phyloP scores from a whole-genome alignment of 768 basidiomycete genomes.

The Termitomyces eurrhizus region DNA sequence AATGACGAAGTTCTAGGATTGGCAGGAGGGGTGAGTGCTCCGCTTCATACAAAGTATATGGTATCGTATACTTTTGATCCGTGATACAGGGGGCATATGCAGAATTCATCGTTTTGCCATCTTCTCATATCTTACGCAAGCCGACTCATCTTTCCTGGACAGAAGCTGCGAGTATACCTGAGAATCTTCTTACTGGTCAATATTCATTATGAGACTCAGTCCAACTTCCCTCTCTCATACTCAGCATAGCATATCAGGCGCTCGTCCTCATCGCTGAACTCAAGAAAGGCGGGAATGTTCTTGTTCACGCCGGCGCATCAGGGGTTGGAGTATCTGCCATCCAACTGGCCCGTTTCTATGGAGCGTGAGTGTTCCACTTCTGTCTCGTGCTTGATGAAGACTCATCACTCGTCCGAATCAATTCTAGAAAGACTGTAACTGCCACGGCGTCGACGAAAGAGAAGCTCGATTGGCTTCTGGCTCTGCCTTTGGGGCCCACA shows the following conservation, averaged over 20 bases:
- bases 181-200: slow-evolving; percentile 82
- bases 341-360: slow-evolving; percentile 73
- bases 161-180: slow-evolving; percentile 85
- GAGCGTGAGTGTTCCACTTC: slow-evolving; percentile 53
- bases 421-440: slow-evolving; percentile 58
- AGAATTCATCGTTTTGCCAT: slow-evolving; percentile 69
- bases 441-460: slow-evolving; percentile 84
- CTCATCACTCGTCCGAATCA: not conserved
- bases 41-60: not conserved
- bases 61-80: not conserved
- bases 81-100: slow-evolving; percentile 79
- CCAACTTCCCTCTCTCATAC: slow-evolving; percentile 1
- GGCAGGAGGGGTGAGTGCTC: slow-evolving; percentile 62
- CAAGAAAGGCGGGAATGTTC: slow-evolving; percentile 65
- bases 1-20: slow-evolving; percentile 80
- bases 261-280: slow-evolving; percentile 63
- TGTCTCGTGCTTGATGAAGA: not conserved
- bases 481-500: slow-evolving; percentile 64
- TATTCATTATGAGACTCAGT: not conserved
- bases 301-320: slow-evolving; percentile 89
- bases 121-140: slow-evolving; percentile 70
- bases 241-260: slow-evolving; percentile 40
- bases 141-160: slow-evolving; percentile 73
- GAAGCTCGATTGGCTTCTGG: slow-evolving; percentile 75
- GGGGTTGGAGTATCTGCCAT: slow-evolving; percentile 88